Evolutionary conservation across 768 basidiomycete genomes (phyloP).

Genomic region (Boletus reticulatus): DNA sequence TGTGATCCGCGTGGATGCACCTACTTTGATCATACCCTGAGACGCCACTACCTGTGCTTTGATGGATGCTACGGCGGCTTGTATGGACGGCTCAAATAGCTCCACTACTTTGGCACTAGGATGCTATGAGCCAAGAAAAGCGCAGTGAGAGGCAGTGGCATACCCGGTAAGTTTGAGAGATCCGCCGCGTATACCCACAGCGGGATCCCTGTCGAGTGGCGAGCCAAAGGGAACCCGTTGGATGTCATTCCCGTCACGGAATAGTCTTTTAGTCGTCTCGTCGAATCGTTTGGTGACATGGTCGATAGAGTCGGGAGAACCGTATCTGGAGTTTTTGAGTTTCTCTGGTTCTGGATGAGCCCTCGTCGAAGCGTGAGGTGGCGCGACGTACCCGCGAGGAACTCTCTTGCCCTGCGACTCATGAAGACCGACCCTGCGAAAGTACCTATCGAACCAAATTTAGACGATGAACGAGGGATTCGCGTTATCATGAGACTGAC

Average conservation of each 20-base stretch:
- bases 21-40: slow-evolving; percentile 62
- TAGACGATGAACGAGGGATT: neutral
- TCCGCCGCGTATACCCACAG: slow-evolving; percentile 68
- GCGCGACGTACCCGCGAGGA: slow-evolving; percentile 55
- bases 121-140: neutral
- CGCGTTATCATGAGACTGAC: slow-evolving; percentile 37
- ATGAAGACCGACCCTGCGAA: slow-evolving; percentile 86
- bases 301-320: slow-evolving; percentile 65
- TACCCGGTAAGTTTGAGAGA: slow-evolving; percentile 72
- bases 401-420: slow-evolving; percentile 68
- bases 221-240: slow-evolving; percentile 79
- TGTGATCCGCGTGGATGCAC: slow-evolving; percentile 34
- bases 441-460: slow-evolving; percentile 46
- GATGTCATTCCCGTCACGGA: slow-evolving; percentile 62
- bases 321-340: slow-evolving; percentile 70
- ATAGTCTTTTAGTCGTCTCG: slow-evolving; percentile 78
- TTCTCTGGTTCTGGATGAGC: slow-evolving; percentile 48
- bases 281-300: slow-evolving; percentile 81
- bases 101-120: too few relatives aligned
- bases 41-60: slow-evolving; percentile 69
- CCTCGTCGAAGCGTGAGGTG: neutral
- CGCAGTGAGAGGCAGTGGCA: slow-evolving; percentile 23
- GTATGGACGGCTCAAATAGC: too few relatives aligned
- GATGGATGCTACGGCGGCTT: slow-evolving; percentile 69
- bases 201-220: slow-evolving; percentile 68